These are phyloP conservation scores for Coemansia biformis DNA, from an alignment of 192 early-diverging fungal species.

Conservation along the genomic window DNA sequence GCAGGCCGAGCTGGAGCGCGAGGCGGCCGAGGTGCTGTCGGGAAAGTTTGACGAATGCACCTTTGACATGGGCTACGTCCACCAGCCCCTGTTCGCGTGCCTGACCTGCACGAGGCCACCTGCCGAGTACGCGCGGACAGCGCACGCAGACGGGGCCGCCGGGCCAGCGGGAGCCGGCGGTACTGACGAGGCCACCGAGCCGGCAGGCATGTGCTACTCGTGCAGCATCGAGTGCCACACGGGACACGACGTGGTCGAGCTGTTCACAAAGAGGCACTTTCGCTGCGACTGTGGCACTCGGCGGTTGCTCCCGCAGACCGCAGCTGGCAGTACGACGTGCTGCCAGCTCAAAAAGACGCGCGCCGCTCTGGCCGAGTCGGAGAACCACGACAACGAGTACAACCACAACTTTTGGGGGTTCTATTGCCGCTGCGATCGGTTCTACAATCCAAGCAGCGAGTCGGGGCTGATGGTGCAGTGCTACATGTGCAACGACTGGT, in stretches of 20 bases:
- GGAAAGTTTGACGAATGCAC: constrained; percentile 73
- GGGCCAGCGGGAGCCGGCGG: background rate
- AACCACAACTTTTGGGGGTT: constrained; percentile 76
- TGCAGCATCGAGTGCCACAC: constrained; percentile 74
- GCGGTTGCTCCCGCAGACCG: constrained; percentile 16
- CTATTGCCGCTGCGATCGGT: constrained; percentile 80
- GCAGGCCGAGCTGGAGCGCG: constrained; percentile 46
- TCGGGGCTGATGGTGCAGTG: constrained; percentile 80
- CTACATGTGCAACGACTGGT: constrained; percentile 83
- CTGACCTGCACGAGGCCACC: constrained; percentile 60
- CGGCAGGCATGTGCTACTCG: constrained; percentile 68
- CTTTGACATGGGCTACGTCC: constrained; percentile 65
- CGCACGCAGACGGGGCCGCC: background rate
- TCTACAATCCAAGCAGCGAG: constrained; percentile 71
- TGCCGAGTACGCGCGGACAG: constrained; percentile 9
- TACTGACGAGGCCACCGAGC: constrained; percentile 4
- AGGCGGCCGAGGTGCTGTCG: constrained; percentile 54
- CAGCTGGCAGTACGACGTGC: constrained; percentile 7
- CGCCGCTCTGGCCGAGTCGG: constrained; percentile 8
- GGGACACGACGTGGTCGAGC: constrained; percentile 75
- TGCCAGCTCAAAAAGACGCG: constrained; percentile 26
- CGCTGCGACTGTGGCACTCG: constrained; percentile 84
- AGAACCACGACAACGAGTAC: constrained; percentile 71
- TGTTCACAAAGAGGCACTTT: constrained; percentile 80
- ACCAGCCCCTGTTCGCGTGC: constrained; percentile 78